A percentile compares a stretch with the other conserved stretches of the same genome.
Conservation (phyloP, 73 alveolate species). For the Paramecium biaurelia region DNA sequence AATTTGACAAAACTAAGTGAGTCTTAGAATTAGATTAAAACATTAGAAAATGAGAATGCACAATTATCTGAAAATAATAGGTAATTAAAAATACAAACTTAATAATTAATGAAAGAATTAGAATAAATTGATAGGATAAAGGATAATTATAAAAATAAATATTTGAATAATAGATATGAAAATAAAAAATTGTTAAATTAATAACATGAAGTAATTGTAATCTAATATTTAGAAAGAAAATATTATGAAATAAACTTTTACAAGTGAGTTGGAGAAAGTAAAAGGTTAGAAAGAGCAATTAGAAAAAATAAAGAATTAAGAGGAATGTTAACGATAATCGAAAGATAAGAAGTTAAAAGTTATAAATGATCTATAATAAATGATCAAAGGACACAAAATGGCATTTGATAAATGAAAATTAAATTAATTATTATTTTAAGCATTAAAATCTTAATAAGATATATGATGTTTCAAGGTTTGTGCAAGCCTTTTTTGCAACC, state of each 20-base stretch:
- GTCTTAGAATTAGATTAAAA: background rate
- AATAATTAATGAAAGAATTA: background rate
- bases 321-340: background rate
- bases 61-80: background rate
- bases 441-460: background rate
- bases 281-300: conserved; percentile 11
- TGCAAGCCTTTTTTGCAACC: conserved; percentile 71
- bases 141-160: conserved; percentile 46
- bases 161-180: conserved; percentile 25
- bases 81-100: background rate
- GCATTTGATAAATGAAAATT: background rate
- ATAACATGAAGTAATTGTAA: conserved; percentile 3
- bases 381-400: conserved; percentile 33
- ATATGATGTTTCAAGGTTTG: conserved; percentile 14
- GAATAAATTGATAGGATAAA: conserved; percentile 31
- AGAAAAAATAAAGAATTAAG: background rate
- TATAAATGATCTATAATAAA: conserved; percentile 18
- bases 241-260: background rate
- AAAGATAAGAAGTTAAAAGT: conserved; percentile 46
- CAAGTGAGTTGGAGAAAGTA: conserved; percentile 18
- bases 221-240: conserved; percentile 29
- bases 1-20: background rate
- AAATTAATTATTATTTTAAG: background rate
- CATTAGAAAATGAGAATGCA: background rate
- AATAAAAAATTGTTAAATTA: background rate